Base-by-base conservation (phyloP, 495 filamentous ascomycete genomes). In the Xylaria grammica region DNA sequence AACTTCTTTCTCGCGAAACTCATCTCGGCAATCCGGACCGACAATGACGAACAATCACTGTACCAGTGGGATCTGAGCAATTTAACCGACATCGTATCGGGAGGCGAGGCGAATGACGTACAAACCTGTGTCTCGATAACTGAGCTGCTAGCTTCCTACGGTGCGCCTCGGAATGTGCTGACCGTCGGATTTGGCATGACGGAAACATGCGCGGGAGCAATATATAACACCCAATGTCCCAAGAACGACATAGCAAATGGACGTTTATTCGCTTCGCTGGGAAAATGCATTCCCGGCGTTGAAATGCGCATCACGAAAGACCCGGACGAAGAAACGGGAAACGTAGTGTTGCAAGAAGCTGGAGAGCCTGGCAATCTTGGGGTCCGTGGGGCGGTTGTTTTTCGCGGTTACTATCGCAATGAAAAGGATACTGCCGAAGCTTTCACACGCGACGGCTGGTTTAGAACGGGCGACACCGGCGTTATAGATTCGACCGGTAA, bases 141-240 rank as follows among this genome's bases (percentile, higher is more conserved):
- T 9, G n/a, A 65, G 4, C 44, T 79, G 1, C 68, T 85, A 0
- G 19, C 38, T 4, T 53, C 53, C 1, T 75, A 74, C 57, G 77
- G 78, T 1, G 79, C 77, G 0, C 74, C 70, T 0, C 2, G 8
- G 0, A 67, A 79, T 46, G 75, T 85, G 6, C 72, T 89, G 38
- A 63, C 56, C 0, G 77, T 85, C 1, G 76, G 74, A 0, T 86
- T 86, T 42, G 83, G 84, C 19, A 85, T 86, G 84, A 86, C 84
- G 0, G 84, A 87, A 67, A 86, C 84, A 0, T 85, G 82, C 58
- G 80, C 80, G 4, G 80, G 83, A 1, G 53, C 64, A 15, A 86
- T 83, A 48, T 77, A 68, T 76, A 81, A 75, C 50, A 20, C 17
- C 1, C 7, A 67, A 5, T 81, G 72, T 30, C 79, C 79, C 0